Base-by-base conservation (phyloP, 1,139 yeast species). In the Debaryomycetaceae sp. region DNA sequence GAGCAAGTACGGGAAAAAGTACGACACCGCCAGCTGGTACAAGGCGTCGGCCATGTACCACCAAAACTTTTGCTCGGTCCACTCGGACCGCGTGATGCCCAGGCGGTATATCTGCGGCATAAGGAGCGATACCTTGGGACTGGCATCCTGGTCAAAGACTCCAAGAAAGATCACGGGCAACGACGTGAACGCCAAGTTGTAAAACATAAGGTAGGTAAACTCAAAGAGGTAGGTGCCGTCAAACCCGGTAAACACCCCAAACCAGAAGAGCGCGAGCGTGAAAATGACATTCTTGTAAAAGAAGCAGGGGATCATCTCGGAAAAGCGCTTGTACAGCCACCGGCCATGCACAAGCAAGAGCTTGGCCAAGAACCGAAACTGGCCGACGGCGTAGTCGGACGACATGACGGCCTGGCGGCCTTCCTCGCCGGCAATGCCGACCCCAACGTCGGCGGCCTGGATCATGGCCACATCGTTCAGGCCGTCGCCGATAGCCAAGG, bases 401-500 rank as follows among this genome's bases (percentile, higher is more conserved):
- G 94, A 80, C 98, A 90, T 90, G 8, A 78, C 97, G 11, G 98
- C 98, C 53, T 87, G 97, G 28, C 97, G 68, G 41, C 98, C 98
- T 63, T 90, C 98, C 57, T 85, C 94, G 52, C 98, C 98, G 27
- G 95, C 94, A 44, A 90, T 90, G 55, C 98, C 98, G 28, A 90
- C 92, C 43, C 98, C 98, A 21, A 90, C 92, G 56, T 90, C 92
- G 2, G 98, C 98, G 23, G 94, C 86, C 52, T 90, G 97, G 42
- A 90, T 90, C 98, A 90, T 90, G 4, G 97, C 94, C 37, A 90
- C 98, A 58, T 90, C 98, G 50, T 90, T 90, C 24, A 97, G 93
- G 35, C 98, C 98, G 53, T 90, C 98, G 38, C 98, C 98, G 51
- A 90, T 82, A 2, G 97, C 93, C 39, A 90, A 62, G 2, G 96